A percentile compares a stretch with the other conserved stretches of the same genome.
These are phyloP conservation scores for Pichia thaimueangensis DNA, from an alignment of 805 yeast species.

Conservation along the genomic window DNA sequence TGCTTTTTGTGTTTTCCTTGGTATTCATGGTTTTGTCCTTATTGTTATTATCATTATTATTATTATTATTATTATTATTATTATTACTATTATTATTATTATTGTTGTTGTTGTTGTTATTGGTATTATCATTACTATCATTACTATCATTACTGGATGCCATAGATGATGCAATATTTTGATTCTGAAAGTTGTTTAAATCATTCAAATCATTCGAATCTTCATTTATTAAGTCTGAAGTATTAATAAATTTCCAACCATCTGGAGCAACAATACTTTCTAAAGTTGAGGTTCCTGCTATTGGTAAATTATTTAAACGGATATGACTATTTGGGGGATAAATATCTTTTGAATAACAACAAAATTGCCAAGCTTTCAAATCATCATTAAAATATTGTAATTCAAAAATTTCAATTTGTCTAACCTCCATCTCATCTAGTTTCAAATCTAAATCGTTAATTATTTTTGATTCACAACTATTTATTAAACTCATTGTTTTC, in stretches of 20 bases:
- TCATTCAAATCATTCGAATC: not conserved
- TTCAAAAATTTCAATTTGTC: conserved; percentile 61
- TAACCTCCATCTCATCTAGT: conserved; percentile 30
- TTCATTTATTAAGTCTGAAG: not conserved
- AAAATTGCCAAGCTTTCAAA: conserved; percentile 54
- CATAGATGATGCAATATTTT: not conserved
- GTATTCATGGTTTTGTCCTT: too few relatives aligned
- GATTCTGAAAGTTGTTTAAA: too few relatives aligned
- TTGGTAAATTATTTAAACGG: conserved; percentile 28
- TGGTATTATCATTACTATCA: not conserved
- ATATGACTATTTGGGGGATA: conserved; percentile 43
- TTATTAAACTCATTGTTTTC: conserved; percentile 40
- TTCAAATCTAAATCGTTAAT: conserved; percentile 33
- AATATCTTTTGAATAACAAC: conserved; percentile 51
- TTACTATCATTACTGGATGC: too few relatives aligned
- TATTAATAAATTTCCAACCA: conserved; percentile 45
- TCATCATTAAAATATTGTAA: conserved; percentile 47
- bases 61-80: not conserved
- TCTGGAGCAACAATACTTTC: conserved; percentile 48
- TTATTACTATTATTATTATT: not conserved
- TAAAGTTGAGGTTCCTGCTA: conserved; percentile 26
- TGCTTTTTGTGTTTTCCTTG: not conserved
- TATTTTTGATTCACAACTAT: conserved; percentile 40
- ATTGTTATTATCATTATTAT: not conserved
- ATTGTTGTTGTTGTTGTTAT: not conserved